Evolutionary conservation across 306 rosid species (phyloP), one percentile per base, ranked within the genome.

Genomic region (Benincasa hispida): DNA sequence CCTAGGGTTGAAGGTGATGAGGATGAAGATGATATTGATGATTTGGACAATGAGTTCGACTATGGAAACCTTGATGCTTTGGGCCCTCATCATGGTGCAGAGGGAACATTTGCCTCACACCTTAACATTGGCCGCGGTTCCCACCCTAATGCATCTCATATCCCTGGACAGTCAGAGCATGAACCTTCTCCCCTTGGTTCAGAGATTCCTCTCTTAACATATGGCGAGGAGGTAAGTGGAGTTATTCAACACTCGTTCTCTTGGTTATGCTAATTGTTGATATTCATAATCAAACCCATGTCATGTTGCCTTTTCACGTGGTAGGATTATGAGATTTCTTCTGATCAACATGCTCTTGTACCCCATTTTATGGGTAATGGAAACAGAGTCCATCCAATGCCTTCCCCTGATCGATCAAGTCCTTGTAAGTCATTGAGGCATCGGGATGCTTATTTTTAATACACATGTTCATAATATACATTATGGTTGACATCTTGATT

Each of bases 1-100:
- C 93, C 96, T 41, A 85, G 99, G 79, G 99, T 94, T 59, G 96
- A 94, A 79, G 98, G 96, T 2, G 99, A 94, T 2, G 99, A 94
- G 27, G 99, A 94, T 21, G 99, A 94, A 79, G 99, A 94, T 82
- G 99, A 79, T 70, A 82, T 84, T 75, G 99, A 94, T 74, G 99
- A 94, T 81, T 83, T 94, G 87, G 96, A 94, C 79, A 88, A 92
- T 35, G 99, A 94, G 80, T 94, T 94, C 75, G 90, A 87, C 74
- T 92, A 89, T 68, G 97, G 82, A n/a, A 70, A 79, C 62, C 30
- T 76, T 15, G 91, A 90, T 78, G 83, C 76, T 47, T 37, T 81
- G 50, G 91, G 92, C 60, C 61, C 80, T 0, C 83, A 79, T 21
- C 63, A 73, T 42, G 72, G 22, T 78, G 80, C 87, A 0, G 99